Evolutionary conservation across 495 filamentous ascomycete genomes (phyloP).

Genomic region (Xylaria castorea): DNA sequence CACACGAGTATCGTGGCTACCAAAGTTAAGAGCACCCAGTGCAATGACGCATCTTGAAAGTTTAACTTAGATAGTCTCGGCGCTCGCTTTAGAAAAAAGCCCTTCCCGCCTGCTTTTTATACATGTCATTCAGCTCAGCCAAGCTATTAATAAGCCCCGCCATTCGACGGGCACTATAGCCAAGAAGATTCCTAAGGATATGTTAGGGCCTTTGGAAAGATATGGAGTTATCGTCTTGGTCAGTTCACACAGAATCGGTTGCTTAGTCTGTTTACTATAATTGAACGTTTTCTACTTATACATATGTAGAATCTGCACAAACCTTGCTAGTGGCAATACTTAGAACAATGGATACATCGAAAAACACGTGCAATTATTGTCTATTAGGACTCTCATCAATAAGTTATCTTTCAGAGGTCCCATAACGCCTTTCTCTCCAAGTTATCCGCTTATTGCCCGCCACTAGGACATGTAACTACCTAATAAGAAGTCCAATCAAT

Average conservation of each 20-base stretch:
- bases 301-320: too few species aligned
- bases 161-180: background rate
- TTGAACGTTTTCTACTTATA: background rate
- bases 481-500: background rate
- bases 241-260: background rate
- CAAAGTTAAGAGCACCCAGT: background rate
- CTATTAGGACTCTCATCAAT: too few species aligned
- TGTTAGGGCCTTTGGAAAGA: background rate
- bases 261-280: background rate
- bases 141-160: background rate
- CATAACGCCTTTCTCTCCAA: background rate
- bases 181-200: background rate
- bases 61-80: constrained; percentile 2
- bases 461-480: background rate
- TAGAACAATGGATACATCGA: too few species aligned
- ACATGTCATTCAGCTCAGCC: background rate
- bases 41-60: background rate
- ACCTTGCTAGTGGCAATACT: too few species aligned
- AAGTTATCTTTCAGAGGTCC: background rate
- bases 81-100: background rate
- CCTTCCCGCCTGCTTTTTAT: background rate
- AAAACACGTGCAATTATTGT: too few species aligned
- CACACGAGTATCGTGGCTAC: background rate
- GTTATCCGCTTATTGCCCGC: background rate
- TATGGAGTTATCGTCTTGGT: background rate